Percentiles rank a stretch among this genome's conserved stretches.
Evolutionary conservation across 2,329 filamentous ascomycete species (phyloP).

Genomic region (Dryadomyces quercus-mongolicae): DNA sequence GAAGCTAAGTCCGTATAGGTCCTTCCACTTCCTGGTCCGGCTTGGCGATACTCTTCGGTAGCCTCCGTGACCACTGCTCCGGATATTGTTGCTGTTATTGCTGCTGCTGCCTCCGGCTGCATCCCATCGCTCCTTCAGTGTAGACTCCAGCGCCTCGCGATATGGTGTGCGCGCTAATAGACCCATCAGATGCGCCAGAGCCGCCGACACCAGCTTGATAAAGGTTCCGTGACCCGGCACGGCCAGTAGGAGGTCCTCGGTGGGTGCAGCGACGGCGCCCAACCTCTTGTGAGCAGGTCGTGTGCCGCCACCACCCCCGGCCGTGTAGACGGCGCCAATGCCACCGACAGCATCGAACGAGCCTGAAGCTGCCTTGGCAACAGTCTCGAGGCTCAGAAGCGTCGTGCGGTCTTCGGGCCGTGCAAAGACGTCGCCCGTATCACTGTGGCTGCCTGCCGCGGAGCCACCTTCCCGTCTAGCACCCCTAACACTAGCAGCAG

Average conservation of each 20-base stretch:
- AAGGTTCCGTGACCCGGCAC: constrained; percentile 56
- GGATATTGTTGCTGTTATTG: constrained; percentile 21
- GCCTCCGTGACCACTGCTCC: constrained; percentile 41
- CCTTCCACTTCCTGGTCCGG: constrained; percentile 56
- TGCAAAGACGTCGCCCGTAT: constrained; percentile 24
- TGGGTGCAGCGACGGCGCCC: background rate
- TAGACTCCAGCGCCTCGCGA: constrained; percentile 49
- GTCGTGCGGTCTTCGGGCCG: constrained; percentile 42
- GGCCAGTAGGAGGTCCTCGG: constrained; percentile 39
- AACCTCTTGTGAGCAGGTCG: constrained; percentile 10
- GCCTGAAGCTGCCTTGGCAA: constrained; percentile 55
- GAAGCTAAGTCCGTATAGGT: constrained; percentile 57
- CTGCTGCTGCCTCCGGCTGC: constrained; percentile 31
- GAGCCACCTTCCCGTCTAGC: background rate
- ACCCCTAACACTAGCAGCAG: background rate
- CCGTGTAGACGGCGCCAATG: constrained; percentile 48
- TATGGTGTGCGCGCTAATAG: constrained; percentile 47
- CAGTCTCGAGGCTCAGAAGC: constrained; percentile 47
- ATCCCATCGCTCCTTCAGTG: constrained; percentile 59
- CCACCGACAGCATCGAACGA: constrained; percentile 59
- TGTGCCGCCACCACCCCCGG: constrained; percentile 37
- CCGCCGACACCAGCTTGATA: constrained; percentile 50
- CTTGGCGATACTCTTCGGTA: constrained; percentile 37
- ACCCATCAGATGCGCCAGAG: constrained; percentile 47
- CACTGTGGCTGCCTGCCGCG: constrained; percentile 6